Conservation (phyloP, 352 stramenopile species). For the Globisporangium lucens region DNA sequence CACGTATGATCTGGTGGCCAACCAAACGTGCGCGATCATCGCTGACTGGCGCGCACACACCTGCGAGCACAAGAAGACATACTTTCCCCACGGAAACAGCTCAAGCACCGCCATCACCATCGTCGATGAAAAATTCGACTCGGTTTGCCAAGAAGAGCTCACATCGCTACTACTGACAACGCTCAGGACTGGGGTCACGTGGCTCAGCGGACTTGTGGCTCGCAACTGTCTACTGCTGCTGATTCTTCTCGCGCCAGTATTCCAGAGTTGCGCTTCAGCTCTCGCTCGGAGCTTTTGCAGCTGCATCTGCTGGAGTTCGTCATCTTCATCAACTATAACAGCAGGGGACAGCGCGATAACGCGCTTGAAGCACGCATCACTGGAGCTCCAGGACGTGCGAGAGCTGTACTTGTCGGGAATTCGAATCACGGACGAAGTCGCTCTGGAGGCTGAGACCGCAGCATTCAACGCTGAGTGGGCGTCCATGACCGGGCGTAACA, state of each 20-base stretch:
- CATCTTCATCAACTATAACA: background rate
- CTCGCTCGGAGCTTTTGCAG: slow-evolving; percentile 1
- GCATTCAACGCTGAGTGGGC: slow-evolving; percentile 30
- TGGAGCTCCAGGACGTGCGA: slow-evolving; percentile 19
- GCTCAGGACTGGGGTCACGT: slow-evolving; percentile 8
- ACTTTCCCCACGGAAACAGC: background rate
- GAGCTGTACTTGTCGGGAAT: slow-evolving; percentile 25
- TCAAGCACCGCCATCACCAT: background rate
- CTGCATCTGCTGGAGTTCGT: background rate
- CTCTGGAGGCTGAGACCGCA: slow-evolving; percentile 8
- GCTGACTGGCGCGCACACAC: slow-evolving; percentile 16
- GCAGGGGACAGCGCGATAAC: background rate
- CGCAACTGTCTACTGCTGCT: slow-evolving; percentile 16
- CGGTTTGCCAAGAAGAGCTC: slow-evolving; percentile 24
- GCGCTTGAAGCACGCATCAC: slow-evolving; percentile 8
- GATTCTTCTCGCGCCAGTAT: slow-evolving; percentile 17
- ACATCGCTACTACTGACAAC: slow-evolving; percentile 20
- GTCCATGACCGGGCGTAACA: slow-evolving; percentile 15
- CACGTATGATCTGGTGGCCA: slow-evolving; percentile 18
- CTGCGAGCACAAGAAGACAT: slow-evolving; percentile 2
- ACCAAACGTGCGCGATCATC: slow-evolving; percentile 22
- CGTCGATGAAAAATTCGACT: slow-evolving; percentile 12
- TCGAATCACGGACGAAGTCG: slow-evolving; percentile 14
- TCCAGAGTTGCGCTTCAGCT: background rate
- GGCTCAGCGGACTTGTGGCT: slow-evolving; percentile 20